A percentile compares a stretch with the other conserved stretches of the same genome.
phyloP scores from a whole-genome alignment of 805 yeast species.

The Wickerhamomyces pijperi region DNA sequence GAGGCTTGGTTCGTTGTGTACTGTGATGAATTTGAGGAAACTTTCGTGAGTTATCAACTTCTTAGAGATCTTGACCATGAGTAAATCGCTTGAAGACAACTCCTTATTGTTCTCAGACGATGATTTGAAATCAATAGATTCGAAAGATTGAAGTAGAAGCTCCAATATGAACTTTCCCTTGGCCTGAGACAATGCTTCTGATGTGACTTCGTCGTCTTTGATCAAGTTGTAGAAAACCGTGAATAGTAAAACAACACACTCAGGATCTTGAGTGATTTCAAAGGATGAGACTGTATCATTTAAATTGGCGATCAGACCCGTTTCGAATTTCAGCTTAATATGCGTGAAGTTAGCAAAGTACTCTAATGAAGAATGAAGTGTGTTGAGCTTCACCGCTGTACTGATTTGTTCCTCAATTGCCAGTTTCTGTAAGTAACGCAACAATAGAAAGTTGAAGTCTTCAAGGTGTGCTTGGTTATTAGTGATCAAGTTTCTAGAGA shows the following conservation, averaged over 20 bases:
- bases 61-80: slow-evolving; percentile 18
- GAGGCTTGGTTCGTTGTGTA: slow-evolving; percentile 6
- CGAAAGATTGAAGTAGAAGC: slow-evolving; percentile 9
- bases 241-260: not conserved
- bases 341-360: slow-evolving; percentile 11
- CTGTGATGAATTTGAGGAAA: slow-evolving; percentile 19
- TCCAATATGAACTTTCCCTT: slow-evolving; percentile 8
- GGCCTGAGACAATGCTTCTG: slow-evolving; percentile 12
- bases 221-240: slow-evolving; percentile 9
- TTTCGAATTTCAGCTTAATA: slow-evolving; percentile 2
- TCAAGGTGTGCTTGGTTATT: slow-evolving; percentile 21
- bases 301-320: slow-evolving; percentile 4
- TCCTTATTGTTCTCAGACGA: not conserved
- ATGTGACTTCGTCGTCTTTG: slow-evolving; percentile 9
- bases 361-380: slow-evolving; percentile 5
- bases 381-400: not conserved
- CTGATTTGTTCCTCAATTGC: not conserved
- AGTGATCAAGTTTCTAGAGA: slow-evolving; percentile 36
- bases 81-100: slow-evolving; percentile 11
- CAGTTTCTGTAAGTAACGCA: not conserved
- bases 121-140: slow-evolving; percentile 7
- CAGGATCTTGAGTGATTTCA: not conserved
- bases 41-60: slow-evolving; percentile 24
- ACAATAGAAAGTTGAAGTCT: slow-evolving; percentile 6
- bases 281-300: slow-evolving; percentile 2